phyloP scores from a whole-genome alignment of 164 flowering plant species.

The Cinnamomum micranthum region DNA sequence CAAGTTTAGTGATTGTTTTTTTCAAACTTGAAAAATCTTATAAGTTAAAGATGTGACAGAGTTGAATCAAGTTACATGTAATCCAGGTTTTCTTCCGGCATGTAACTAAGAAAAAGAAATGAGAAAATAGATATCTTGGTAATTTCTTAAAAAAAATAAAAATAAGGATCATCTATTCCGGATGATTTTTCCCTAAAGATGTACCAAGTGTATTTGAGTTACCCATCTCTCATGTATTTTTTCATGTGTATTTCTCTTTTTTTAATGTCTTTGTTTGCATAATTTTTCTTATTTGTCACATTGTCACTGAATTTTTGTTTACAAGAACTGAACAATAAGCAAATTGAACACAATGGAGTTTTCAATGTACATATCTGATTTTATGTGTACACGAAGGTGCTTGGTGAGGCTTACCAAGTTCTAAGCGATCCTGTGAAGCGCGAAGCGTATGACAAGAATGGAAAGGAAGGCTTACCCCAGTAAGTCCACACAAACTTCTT shows the following conservation, averaged over 20 bases:
- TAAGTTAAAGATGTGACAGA: too few relatives aligned
- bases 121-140: background rate
- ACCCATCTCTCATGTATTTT: background rate
- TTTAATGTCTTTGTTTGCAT: background rate
- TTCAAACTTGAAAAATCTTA: too few relatives aligned
- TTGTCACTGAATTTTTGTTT: background rate
- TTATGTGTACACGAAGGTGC: conserved; percentile 39
- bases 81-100: background rate
- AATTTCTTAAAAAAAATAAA: background rate
- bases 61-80: too few relatives aligned
- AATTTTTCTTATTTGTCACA: background rate
- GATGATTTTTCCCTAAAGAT: background rate
- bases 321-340: background rate
- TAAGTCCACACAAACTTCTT: conserved; percentile 36
- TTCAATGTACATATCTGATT: background rate
- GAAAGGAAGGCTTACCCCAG: conserved; percentile 65
- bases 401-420: conserved; percentile 97
- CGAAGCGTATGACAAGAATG: conserved; percentile 77
- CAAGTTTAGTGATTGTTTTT: too few relatives aligned
- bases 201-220: background rate
- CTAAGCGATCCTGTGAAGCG: conserved; percentile 88
- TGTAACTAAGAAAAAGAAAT: background rate
- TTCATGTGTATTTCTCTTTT: background rate
- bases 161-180: background rate
- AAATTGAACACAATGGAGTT: background rate